A percentile compares a stretch with the other conserved stretches of the same genome.
Conservation (phyloP, 805 yeast genomes). For the Ogataea paraovalis region DNA sequence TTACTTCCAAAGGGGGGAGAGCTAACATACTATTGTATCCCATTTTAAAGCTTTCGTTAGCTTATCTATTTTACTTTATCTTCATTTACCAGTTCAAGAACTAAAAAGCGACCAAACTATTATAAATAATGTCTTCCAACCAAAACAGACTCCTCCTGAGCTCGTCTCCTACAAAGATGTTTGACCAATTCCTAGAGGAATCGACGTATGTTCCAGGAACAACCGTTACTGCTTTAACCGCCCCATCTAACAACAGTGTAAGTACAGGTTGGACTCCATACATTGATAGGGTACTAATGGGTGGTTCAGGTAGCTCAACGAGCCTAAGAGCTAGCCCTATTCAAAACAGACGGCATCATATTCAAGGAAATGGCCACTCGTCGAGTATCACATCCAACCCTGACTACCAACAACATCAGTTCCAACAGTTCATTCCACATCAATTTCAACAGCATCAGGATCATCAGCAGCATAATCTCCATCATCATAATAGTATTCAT, state of each 20-base stretch:
- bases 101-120: no score
- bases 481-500: constrained; percentile 1
- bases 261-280: constrained; percentile 27
- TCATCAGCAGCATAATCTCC: constrained; percentile 4
- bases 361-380: neutral
- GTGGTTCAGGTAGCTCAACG: constrained; percentile 1
- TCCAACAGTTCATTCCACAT: neutral
- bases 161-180: constrained; percentile 29
- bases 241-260: neutral
- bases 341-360: constrained; percentile 7
- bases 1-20: no score
- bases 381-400: constrained; percentile 1
- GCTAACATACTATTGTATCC: no score
- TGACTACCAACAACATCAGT: constrained; percentile 2
- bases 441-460: constrained; percentile 5
- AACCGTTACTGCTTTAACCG: neutral
- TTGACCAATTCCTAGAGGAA: constrained; percentile 23
- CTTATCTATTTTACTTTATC: no score
- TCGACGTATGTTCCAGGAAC: neutral
- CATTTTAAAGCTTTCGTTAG: no score
- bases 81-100: no score
- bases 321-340: constrained; percentile 10
- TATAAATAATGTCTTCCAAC: constrained; percentile 15
- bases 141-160: constrained; percentile 19
- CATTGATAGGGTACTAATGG: constrained; percentile 21